Percentiles rank a stretch among this genome's conserved stretches.
Conservation (phyloP, 1,139 yeast genomes). For the Meyerozyma elateridarum region DNA sequence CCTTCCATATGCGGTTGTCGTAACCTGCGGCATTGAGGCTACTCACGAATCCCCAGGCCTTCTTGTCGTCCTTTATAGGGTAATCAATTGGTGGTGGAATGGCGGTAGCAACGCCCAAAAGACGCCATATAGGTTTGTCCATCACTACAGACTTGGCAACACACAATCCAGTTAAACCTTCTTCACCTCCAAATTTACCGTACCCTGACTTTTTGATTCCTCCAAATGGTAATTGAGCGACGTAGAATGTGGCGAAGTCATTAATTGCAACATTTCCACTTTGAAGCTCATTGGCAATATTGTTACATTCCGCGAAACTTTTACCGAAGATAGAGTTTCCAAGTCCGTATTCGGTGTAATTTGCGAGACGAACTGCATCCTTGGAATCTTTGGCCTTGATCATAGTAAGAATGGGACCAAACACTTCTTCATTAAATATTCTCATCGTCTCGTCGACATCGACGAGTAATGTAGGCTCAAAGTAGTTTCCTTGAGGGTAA, state of each 20-base stretch:
- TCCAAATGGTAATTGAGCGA: slow-evolving; percentile 95
- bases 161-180: slow-evolving; percentile 87
- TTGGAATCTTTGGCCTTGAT: slow-evolving; percentile 63
- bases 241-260: slow-evolving; percentile 93
- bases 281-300: slow-evolving; percentile 57
- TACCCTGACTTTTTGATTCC: slow-evolving; percentile 91
- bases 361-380: slow-evolving; percentile 75
- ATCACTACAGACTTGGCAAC: slow-evolving; percentile 79
- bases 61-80: slow-evolving; percentile 75
- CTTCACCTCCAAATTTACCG: slow-evolving; percentile 96
- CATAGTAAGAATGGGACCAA: slow-evolving; percentile 84
- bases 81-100: slow-evolving; percentile 89
- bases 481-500: slow-evolving; percentile 92
- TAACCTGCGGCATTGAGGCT: slow-evolving; percentile 87
- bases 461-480: slow-evolving; percentile 78
- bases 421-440: slow-evolving; percentile 85
- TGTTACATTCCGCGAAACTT: slow-evolving; percentile 49
- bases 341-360: slow-evolving; percentile 82
- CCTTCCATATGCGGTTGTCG: slow-evolving; percentile 68
- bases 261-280: slow-evolving; percentile 94
- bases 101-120: slow-evolving; percentile 59
- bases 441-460: slow-evolving; percentile 77
- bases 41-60: slow-evolving; percentile 84
- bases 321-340: slow-evolving; percentile 88
- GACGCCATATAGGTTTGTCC: slow-evolving; percentile 67